A percentile compares a stretch with the other conserved stretches of the same genome.
Conservation (phyloP, 768 basidiomycete species). For the Suillus americanus region DNA sequence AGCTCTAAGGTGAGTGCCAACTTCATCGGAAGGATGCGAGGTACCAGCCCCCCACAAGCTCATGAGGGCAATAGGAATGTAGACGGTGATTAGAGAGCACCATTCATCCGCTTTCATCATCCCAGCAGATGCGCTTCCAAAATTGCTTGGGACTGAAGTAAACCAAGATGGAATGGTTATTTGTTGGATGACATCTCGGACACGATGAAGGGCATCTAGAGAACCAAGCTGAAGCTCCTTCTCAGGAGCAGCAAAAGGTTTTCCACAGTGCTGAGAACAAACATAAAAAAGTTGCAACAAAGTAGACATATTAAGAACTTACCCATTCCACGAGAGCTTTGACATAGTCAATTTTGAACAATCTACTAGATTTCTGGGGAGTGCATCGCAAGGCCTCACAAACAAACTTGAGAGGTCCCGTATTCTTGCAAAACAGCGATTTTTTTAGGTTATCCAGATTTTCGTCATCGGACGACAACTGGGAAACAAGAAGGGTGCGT, state of each 20-base stretch:
- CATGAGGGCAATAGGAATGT: constrained; percentile 33
- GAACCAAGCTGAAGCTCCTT: neutral
- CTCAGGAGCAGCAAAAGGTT: neutral
- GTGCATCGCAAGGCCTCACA: neutral
- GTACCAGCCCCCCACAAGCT: constrained; percentile 25
- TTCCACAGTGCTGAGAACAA: neutral
- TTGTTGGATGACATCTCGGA: neutral
- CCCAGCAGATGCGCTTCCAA: constrained; percentile 20
- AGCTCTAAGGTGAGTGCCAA: neutral
- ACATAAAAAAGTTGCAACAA: neutral
- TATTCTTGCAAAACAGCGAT: neutral
- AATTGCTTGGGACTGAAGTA: constrained; percentile 12
- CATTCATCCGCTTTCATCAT: constrained; percentile 37
- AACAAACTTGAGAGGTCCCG: neutral
- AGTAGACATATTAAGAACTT: neutral
- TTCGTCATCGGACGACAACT: neutral
- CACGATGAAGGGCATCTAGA: neutral
- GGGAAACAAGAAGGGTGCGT: neutral
- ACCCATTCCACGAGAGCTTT: neutral
- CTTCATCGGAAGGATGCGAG: constrained; percentile 4
- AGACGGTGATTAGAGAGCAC: constrained; percentile 27
- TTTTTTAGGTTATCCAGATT: neutral
- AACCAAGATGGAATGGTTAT: constrained; percentile 14
- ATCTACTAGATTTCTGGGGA: neutral
- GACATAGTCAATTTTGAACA: neutral